phyloP scores from a whole-genome alignment of 2,329 filamentous ascomycete genomes.

The Colletotrichum viniferum region DNA sequence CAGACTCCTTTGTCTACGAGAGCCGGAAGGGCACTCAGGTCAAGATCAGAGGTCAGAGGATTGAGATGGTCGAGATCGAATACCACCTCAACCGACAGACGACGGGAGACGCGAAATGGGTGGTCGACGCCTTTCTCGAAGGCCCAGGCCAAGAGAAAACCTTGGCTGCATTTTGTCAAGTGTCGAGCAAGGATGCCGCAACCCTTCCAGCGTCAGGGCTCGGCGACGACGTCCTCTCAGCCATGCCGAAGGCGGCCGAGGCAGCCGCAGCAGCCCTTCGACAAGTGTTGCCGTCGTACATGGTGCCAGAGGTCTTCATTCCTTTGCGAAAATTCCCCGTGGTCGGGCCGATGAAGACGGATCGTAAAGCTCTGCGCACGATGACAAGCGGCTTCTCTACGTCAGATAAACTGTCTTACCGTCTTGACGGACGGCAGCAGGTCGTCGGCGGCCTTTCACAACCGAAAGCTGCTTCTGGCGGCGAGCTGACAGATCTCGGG shows the following conservation, averaged over 20 bases:
- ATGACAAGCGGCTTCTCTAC: neutral
- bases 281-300: neutral
- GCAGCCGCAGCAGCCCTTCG: neutral
- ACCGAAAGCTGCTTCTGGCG: neutral
- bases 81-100: neutral
- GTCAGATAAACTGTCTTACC: neutral
- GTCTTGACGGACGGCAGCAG: neutral
- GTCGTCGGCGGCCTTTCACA: fast-evolving
- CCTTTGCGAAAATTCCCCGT: neutral
- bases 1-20: neutral
- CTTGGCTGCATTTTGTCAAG: neutral
- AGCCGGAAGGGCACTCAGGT: neutral
- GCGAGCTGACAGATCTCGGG: neutral
- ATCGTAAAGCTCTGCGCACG: neutral
- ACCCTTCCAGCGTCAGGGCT: neutral
- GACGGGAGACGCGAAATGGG: neutral
- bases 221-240: neutral
- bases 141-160: neutral
- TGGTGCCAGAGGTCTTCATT: neutral
- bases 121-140: neutral
- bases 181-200: neutral
- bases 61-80: neutral
- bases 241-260: neutral
- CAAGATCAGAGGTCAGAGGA: neutral
- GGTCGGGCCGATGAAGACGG: neutral